Evolutionary conservation across 1,284 basidiomycete species (phyloP).

Genomic region (Salmacisia buchloeana): DNA sequence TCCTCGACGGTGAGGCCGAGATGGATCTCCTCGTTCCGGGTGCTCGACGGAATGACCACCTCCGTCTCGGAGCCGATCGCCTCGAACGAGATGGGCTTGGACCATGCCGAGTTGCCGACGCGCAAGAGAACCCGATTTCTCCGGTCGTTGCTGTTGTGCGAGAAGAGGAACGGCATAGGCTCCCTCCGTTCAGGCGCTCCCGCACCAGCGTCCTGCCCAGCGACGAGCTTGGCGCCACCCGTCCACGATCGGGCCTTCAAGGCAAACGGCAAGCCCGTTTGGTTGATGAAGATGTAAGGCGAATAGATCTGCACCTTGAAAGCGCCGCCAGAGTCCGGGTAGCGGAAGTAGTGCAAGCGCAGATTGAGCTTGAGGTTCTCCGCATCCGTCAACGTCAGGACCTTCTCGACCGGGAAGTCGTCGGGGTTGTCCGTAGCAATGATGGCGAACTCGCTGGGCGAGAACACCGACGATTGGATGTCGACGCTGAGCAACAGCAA

Average conservation of each 20-base stretch:
- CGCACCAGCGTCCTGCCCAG: constrained; percentile 61
- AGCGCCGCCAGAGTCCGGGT: constrained; percentile 89
- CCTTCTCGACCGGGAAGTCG: constrained; percentile 77
- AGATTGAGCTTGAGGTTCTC: constrained; percentile 74
- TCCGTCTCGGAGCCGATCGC: constrained; percentile 84
- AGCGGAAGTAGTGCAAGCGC: constrained; percentile 70
- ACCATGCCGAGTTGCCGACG: constrained; percentile 84
- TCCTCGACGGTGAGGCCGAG: constrained; percentile 87
- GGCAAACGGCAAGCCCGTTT: constrained; percentile 78
- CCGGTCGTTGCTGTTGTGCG: constrained; percentile 70
- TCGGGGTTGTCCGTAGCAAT: constrained; percentile 90
- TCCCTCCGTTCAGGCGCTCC: constrained; percentile 21
- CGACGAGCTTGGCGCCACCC: constrained; percentile 71
- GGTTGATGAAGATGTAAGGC: constrained; percentile 89
- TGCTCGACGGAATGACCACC: constrained; percentile 67
- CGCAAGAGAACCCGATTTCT: constrained; percentile 80
- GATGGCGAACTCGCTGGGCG: constrained; percentile 95
- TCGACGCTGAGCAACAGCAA: constrained; percentile 85
- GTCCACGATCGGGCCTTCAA: constrained; percentile 71
- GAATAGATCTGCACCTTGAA: constrained; percentile 96
- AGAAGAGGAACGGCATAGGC: constrained; percentile 61
- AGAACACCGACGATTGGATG: constrained; percentile 74
- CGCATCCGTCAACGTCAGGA: constrained; percentile 68
- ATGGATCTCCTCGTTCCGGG: constrained; percentile 71
- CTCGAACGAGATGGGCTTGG: constrained; percentile 61